Evolutionary conservation across 352 stramenopile genomes (phyloP).

Genomic region (Thraustotheca clavata): DNA sequence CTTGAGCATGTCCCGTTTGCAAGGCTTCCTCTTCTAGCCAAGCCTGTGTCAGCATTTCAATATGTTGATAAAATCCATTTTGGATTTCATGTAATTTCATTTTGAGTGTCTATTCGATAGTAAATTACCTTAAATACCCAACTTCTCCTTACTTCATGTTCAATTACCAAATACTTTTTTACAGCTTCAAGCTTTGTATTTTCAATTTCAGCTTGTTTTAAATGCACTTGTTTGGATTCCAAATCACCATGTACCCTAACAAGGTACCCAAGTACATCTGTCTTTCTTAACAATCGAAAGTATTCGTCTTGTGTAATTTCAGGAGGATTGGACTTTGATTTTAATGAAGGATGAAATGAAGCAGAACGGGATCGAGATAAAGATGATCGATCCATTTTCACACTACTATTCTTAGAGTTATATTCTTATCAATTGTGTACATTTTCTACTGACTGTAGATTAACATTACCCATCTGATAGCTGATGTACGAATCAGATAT

Average conservation of each 20-base stretch:
- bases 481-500: no score
- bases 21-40: slow-evolving; percentile 12
- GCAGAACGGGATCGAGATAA: no score
- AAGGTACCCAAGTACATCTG: slow-evolving; percentile 8
- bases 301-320: slow-evolving; percentile 15
- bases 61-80: slow-evolving; percentile 6
- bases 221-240: neutral
- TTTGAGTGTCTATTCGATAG: slow-evolving; percentile 4
- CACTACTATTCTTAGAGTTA: no score
- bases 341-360: no score
- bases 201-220: slow-evolving; percentile 6
- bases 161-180: slow-evolving; percentile 4
- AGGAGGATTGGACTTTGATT: neutral
- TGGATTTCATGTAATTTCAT: neutral
- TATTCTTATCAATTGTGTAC: no score
- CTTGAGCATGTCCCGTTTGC: neutral
- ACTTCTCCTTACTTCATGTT: slow-evolving; percentile 1
- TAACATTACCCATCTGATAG: no score
- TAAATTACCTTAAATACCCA: neutral
- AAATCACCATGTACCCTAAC: slow-evolving; percentile 8
- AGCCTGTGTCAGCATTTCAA: neutral
- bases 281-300: slow-evolving; percentile 12
- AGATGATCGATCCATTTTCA: no score
- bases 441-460: no score
- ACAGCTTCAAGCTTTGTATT: slow-evolving; percentile 8